phyloP scores from a whole-genome alignment of 192 early-diverging fungal species.

The Spizellomyces sp. region DNA sequence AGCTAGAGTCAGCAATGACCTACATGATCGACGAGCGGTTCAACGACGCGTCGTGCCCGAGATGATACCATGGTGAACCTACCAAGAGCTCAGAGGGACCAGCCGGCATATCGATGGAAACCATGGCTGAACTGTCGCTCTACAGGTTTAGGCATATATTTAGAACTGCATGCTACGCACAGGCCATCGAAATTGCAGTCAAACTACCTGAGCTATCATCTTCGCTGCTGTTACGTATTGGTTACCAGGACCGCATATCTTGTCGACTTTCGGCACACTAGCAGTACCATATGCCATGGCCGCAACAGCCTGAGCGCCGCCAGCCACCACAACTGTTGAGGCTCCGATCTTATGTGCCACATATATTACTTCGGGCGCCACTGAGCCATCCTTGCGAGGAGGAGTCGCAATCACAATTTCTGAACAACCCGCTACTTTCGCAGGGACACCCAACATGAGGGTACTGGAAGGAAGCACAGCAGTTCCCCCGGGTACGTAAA shows the following conservation, averaged over 20 bases:
- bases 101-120: slow-evolving; percentile 99
- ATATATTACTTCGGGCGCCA: slow-evolving; percentile 96
- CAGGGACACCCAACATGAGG: slow-evolving; percentile 96
- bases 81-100: slow-evolving; percentile 97
- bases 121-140: slow-evolving; percentile 91
- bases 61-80: slow-evolving; percentile 7
- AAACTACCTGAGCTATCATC: slow-evolving; percentile 76
- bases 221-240: slow-evolving; percentile 99
- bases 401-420: slow-evolving; percentile 97
- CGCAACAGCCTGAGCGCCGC: slow-evolving; percentile 97
- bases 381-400: slow-evolving; percentile 85
- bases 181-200: slow-evolving; percentile 28
- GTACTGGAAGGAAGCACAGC: slow-evolving; percentile 95
- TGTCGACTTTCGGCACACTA: slow-evolving; percentile 96
- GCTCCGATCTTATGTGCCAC: slow-evolving; percentile 97
- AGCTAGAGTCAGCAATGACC: slow-evolving; percentile 86
- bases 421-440: slow-evolving; percentile 92
- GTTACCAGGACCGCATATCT: slow-evolving; percentile 99
- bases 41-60: slow-evolving; percentile 3
- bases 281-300: slow-evolving; percentile 99
- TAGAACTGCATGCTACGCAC: too few relatives aligned
- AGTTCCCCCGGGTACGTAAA: slow-evolving; percentile 98
- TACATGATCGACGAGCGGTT: slow-evolving; percentile 1
- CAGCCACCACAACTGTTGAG: slow-evolving; percentile 86
- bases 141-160: slow-evolving; percentile 13